Base-by-base conservation (phyloP, 306 rosid genomes). In the Casuarina glauca region DNA sequence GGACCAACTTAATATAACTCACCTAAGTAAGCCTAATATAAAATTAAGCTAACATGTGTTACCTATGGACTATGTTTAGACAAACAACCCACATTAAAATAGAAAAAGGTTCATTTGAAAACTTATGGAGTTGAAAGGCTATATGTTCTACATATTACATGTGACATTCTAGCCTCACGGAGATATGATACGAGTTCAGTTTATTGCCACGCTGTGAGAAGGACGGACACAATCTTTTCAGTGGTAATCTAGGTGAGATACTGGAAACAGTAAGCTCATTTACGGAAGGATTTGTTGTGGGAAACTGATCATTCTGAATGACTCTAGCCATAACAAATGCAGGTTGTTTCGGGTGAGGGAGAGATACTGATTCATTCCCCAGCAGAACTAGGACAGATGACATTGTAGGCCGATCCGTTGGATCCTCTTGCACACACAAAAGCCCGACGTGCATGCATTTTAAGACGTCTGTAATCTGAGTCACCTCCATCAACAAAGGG, bases 361-460 rank as follows among this genome's bases (percentile, higher is more conserved):
- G 88, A 79, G 15, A 63, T 74, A 62, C 19, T 48, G 78, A 61
- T 50, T 84, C 82, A 55, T 85, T 83, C 44, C 77, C 88, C 17
- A 86, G 67, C 35, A 83, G 77, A 36, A 72, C 84, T 48, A 82
- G 76, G 32, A 90, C 85, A 38, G 67, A 13, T 26, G 92, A 85
- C 82, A 89, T 88, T 9, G 77, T 77, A 17, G 96, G 93, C 53
- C 93, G 85, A 2, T 80, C 85, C 36, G 50, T 75, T 3, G 84
- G 93, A 77, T 88, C 88, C 70, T 88, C 84, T 50, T 88, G 92
- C 39, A 86, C 90, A 41, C 95, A 90, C 39, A 90, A 53, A 9
- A 90, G 87, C 58, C 88, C 92, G 16, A 90, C 57, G 1, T 85
- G 84, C 70, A 90, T 82, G 74, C 86, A 87, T 55, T 70, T 83